Conservation (phyloP, 805 yeast species). For the Kuraishia ogatae region DNA sequence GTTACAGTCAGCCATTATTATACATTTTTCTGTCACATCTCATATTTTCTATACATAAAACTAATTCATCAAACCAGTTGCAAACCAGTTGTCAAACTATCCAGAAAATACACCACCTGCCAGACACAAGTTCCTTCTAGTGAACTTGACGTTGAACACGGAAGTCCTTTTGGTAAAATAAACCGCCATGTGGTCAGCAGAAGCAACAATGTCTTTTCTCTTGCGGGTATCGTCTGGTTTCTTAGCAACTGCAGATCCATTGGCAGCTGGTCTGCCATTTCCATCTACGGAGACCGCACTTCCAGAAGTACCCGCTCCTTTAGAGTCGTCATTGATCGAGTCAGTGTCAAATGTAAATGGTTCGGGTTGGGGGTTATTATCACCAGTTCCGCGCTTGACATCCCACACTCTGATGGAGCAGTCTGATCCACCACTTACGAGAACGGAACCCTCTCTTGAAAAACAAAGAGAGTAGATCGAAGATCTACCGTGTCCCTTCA, state of each 20-base stretch:
- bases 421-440: conserved; percentile 91
- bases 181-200: conserved; percentile 86
- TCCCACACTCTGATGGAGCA: conserved; percentile 95
- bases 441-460: conserved; percentile 79
- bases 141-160: conserved; percentile 86
- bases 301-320: conserved; percentile 9
- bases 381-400: conserved; percentile 74
- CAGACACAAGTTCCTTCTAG: conserved; percentile 80
- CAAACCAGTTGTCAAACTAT: conserved; percentile 11
- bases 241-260: conserved; percentile 10
- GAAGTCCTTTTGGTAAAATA: conserved; percentile 92
- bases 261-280: conserved; percentile 6
- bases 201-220: conserved; percentile 65
- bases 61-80: too few relatives aligned
- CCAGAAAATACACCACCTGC: conserved; percentile 85
- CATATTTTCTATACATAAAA: neutral
- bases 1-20: neutral
- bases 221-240: conserved; percentile 37
- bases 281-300: conserved; percentile 2
- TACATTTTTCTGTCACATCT: neutral
- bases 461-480: conserved; percentile 80
- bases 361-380: conserved; percentile 65
- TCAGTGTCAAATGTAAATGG: conserved; percentile 34
- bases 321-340: conserved; percentile 1
- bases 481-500: conserved; percentile 91